phyloP scores from a whole-genome alignment of 306 rosid species.

The Luffa aegyptiaca region DNA sequence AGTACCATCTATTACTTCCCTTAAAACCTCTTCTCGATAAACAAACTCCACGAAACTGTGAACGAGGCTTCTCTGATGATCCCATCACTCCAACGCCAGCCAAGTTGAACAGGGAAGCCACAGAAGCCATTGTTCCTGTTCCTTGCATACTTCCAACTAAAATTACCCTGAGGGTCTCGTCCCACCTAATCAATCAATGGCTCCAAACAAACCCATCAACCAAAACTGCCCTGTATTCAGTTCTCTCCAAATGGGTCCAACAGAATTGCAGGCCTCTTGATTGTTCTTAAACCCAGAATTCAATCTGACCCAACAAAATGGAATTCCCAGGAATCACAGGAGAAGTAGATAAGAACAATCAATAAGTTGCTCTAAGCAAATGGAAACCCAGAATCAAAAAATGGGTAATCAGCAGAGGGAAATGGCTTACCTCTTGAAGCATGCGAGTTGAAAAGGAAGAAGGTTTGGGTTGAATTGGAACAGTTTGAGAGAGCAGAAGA shows the following conservation, averaged over 20 bases:
- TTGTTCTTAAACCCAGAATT: background rate
- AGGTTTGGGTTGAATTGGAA: background rate
- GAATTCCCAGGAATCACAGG: background rate
- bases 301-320: conserved; percentile 7
- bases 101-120: conserved; percentile 63
- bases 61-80: conserved; percentile 47
- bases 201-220: conserved; percentile 13
- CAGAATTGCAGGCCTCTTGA: background rate
- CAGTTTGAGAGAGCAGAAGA: background rate
- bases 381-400: background rate
- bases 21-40: conserved; percentile 44
- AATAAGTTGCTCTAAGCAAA: background rate
- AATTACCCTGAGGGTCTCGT: conserved; percentile 26
- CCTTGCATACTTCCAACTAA: conserved; percentile 65
- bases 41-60: conserved; percentile 53
- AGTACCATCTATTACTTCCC: conserved; percentile 57
- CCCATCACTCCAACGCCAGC: conserved; percentile 47
- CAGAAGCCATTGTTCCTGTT: conserved; percentile 75
- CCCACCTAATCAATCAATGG: conserved; percentile 9
- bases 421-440: conserved; percentile 4
- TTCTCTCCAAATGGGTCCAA: background rate
- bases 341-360: background rate
- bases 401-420: background rate
- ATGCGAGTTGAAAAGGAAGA: background rate
- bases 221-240: conserved; percentile 12